Evolutionary conservation across 2,329 filamentous ascomycete genomes (phyloP).

Genomic region (Sporothrix luriei): DNA sequence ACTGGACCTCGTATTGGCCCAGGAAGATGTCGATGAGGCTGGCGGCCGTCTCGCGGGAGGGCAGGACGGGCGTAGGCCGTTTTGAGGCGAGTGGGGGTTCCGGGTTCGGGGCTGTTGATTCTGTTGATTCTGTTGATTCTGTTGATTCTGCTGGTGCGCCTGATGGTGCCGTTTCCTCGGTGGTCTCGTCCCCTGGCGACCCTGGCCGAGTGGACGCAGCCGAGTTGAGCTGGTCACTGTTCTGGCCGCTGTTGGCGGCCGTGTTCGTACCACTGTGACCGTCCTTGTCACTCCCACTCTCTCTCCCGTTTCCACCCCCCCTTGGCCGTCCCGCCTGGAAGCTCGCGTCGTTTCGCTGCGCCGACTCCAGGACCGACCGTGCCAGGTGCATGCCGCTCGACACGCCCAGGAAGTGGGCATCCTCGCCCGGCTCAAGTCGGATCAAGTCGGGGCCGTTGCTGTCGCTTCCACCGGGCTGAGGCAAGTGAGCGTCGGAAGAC

Average conservation of each 20-base stretch:
- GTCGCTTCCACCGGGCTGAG: no score
- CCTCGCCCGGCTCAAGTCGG: conserved; percentile 31
- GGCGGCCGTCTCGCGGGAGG: conserved; percentile 34
- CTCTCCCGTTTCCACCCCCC: background rate
- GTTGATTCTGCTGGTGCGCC: no score
- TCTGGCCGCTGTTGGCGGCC: background rate
- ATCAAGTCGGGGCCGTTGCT: conserved; percentile 29
- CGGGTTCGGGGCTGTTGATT: no score
- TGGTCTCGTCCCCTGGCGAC: background rate
- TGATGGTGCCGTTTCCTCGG: background rate
- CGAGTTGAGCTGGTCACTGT: background rate
- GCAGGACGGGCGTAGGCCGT: conserved; percentile 22
- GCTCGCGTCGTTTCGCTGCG: conserved; percentile 25
- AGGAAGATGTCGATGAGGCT: conserved; percentile 37
- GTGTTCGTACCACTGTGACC: background rate
- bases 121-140: no score
- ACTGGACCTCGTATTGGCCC: conserved; percentile 37
- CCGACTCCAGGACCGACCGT: conserved; percentile 32
- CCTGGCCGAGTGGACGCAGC: conserved; percentile 15
- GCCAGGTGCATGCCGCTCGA: conserved; percentile 35
- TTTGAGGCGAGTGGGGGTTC: background rate
- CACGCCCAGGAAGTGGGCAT: conserved; percentile 33
- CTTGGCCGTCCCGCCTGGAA: conserved; percentile 21
- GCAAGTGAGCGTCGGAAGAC: background rate
- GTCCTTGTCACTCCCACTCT: background rate